Conservation (phyloP, 2,329 filamentous ascomycete genomes). For the Aspergillus sp. region DNA sequence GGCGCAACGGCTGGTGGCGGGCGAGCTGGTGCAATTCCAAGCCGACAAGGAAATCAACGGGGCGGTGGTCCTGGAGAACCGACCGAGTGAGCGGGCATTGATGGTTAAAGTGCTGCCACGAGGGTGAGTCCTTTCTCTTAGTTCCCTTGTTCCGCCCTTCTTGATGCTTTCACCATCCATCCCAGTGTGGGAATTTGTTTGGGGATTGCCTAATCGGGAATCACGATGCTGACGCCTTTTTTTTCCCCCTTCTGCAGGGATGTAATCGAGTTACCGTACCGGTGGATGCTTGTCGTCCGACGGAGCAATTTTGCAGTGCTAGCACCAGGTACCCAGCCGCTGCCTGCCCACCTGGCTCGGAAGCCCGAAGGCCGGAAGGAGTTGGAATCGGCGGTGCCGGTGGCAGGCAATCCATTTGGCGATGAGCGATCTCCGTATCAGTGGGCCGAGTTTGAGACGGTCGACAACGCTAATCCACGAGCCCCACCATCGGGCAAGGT, state of each 20-base stretch:
- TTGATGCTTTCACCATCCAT: not conserved
- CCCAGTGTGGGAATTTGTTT: conserved; percentile 3
- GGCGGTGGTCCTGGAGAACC: conserved; percentile 82
- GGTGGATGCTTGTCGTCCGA: conserved; percentile 51
- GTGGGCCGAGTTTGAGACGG: conserved; percentile 77
- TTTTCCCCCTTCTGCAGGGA: conserved; percentile 28
- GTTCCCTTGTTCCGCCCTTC: conserved; percentile 3
- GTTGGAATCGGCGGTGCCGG: conserved; percentile 60
- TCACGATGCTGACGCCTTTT: conserved; percentile 13
- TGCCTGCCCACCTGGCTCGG: conserved; percentile 48
- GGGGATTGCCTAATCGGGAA: conserved; percentile 13
- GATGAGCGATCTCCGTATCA: conserved; percentile 56
- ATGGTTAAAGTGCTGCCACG: conserved; percentile 81
- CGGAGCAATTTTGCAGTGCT: conserved; percentile 50
- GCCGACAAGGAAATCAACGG: conserved; percentile 85
- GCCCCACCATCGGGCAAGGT: conserved; percentile 64
- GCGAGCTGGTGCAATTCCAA: conserved; percentile 85
- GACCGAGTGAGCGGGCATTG: conserved; percentile 69
- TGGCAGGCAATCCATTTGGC: conserved; percentile 66
- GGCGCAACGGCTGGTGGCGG: conserved; percentile 66
- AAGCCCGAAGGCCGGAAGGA: conserved; percentile 56
- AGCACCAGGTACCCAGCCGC: conserved; percentile 46
- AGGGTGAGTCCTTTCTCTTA: conserved; percentile 58
- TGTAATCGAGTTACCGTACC: conserved; percentile 62
- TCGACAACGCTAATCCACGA: conserved; percentile 54